phyloP scores from a whole-genome alignment of 768 basidiomycete genomes.

The Favolaschia claudopus region DNA sequence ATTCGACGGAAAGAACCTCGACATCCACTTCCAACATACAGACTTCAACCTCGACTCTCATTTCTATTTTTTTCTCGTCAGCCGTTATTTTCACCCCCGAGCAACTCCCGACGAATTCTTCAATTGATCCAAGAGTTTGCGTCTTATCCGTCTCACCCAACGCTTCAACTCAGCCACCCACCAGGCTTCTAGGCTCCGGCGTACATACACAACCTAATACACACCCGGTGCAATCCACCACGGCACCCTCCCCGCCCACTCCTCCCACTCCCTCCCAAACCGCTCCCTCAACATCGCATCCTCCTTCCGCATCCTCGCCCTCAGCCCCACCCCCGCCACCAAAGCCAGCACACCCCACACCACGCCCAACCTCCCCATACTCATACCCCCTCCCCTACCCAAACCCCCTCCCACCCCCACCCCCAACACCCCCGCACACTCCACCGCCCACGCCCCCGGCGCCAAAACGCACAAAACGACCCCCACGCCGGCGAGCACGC shows the following conservation, averaged over 20 bases:
- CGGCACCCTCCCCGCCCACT: constrained; percentile 15
- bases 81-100: too few relatives aligned
- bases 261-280: constrained; percentile 22
- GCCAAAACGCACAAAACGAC: constrained; percentile 10
- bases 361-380: background rate
- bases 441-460: constrained; percentile 24
- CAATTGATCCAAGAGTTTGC: too few relatives aligned
- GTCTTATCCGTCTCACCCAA: too few relatives aligned
- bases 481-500: constrained; percentile 33
- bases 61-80: too few relatives aligned
- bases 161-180: too few relatives aligned
- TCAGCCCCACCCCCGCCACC: background rate
- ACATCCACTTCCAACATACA: too few relatives aligned
- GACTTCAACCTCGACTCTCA: too few relatives aligned
- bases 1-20: too few relatives aligned
- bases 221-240: constrained; percentile 13
- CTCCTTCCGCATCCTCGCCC: constrained; percentile 14
- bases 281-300: constrained; percentile 17
- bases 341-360: background rate
- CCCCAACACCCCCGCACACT: constrained; percentile 1
- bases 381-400: too few relatives aligned
- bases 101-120: too few relatives aligned
- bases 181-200: too few relatives aligned
- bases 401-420: background rate
- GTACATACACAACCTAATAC: too few relatives aligned